A percentile compares a stretch with the other conserved stretches of the same genome.
Conservation (phyloP, 352 stramenopile species). For the Pythium myriotylum region DNA sequence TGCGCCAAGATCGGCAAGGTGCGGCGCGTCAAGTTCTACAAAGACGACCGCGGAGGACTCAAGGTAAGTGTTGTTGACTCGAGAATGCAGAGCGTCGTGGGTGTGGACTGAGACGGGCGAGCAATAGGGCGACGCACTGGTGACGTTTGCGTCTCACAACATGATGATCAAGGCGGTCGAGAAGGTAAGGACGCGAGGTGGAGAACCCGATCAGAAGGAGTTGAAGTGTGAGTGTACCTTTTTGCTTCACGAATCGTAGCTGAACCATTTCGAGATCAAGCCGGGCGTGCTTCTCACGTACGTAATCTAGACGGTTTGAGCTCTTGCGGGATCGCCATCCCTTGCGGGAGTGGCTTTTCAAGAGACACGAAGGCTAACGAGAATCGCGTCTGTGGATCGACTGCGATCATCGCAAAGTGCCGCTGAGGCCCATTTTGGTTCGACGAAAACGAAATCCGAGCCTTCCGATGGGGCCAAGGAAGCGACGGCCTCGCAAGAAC, state of each 20-base stretch:
- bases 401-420: constrained; percentile 10
- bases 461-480: neutral
- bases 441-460: neutral
- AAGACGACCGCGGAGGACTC: constrained; percentile 71
- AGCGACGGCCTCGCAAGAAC: neutral
- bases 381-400: neutral
- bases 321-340: neutral
- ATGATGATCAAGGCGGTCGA: constrained; percentile 75
- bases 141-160: constrained; percentile 75
- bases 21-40: constrained; percentile 87
- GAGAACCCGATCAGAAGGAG: no score
- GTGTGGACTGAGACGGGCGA: no score
- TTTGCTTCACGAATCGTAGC: constrained; percentile 35
- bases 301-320: constrained; percentile 8
- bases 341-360: neutral
- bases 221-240: no score
- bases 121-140: constrained; percentile 75
- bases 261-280: constrained; percentile 86
- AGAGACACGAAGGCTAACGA: constrained; percentile 2
- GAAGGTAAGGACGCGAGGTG: constrained; percentile 48
- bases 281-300: constrained; percentile 84
- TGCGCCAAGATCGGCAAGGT: constrained; percentile 80
- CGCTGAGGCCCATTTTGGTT: constrained; percentile 14
- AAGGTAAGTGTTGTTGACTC: constrained; percentile 53
- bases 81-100: no score